phyloP scores from a whole-genome alignment of 192 early-diverging fungal species.

The Dissophora globulifera region DNA sequence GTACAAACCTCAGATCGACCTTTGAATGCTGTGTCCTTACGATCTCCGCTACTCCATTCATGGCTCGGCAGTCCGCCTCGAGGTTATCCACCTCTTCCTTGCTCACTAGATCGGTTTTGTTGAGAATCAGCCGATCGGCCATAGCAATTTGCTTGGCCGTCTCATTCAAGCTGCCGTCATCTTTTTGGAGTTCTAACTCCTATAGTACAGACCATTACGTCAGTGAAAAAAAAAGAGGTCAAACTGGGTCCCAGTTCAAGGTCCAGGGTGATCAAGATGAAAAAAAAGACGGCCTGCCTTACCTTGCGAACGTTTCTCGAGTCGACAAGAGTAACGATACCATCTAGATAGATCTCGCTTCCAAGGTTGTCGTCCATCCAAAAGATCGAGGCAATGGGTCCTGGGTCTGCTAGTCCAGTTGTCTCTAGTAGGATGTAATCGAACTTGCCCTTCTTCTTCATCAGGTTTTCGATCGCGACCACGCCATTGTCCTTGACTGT shows the following conservation, averaged over 20 bases:
- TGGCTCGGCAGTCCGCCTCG: conserved; percentile 48
- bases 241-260: no score
- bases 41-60: conserved; percentile 50
- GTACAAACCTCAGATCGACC: conserved; percentile 60
- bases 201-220: no score
- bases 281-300: background rate
- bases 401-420: conserved; percentile 81
- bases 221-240: no score
- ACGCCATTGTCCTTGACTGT: conserved; percentile 97
- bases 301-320: conserved; percentile 71
- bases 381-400: conserved; percentile 94
- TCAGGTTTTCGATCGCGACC: conserved; percentile 91
- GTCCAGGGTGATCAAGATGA: no score
- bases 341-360: conserved; percentile 90
- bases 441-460: conserved; percentile 92
- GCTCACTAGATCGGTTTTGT: conserved; percentile 84
- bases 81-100: conserved; percentile 51
- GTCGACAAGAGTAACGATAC: conserved; percentile 90
- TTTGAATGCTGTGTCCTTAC: conserved; percentile 40
- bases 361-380: conserved; percentile 97
- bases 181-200: conserved; percentile 60
- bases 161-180: conserved; percentile 77
- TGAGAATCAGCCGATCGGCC: conserved; percentile 88
- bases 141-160: conserved; percentile 85
- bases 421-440: conserved; percentile 98